A percentile compares a stretch with the other conserved stretches of the same genome.
Conservation (phyloP, 2,329 filamentous ascomycete genomes). For the Cadophora sp. region DNA sequence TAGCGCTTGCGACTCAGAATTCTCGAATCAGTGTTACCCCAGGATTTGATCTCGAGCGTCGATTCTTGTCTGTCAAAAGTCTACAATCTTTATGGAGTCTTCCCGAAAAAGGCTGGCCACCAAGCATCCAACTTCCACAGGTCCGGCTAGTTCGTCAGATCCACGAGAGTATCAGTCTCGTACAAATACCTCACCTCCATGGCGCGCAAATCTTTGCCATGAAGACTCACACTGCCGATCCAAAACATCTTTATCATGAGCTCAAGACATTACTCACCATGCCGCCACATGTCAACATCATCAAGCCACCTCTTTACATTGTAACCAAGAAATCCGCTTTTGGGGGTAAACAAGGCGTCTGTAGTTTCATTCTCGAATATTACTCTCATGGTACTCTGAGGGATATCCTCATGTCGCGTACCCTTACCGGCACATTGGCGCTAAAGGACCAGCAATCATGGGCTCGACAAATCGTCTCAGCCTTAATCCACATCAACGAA, state of each 20-base stretch:
- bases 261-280: conserved; percentile 61
- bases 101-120: conserved; percentile 34
- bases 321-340: conserved; percentile 63
- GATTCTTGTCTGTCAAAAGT: conserved; percentile 53
- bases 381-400: conserved; percentile 62
- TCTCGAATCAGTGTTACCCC: conserved; percentile 55
- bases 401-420: conserved; percentile 51
- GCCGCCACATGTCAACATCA: conserved; percentile 59
- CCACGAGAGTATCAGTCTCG: conserved; percentile 65
- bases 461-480: conserved; percentile 16
- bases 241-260: conserved; percentile 68
- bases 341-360: conserved; percentile 60
- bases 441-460: conserved; percentile 6
- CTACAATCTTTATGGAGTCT: conserved; percentile 53
- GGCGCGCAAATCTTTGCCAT: conserved; percentile 56
- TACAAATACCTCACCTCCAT: conserved; percentile 38
- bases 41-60: conserved; percentile 60
- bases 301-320: conserved; percentile 58
- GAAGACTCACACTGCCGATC: conserved; percentile 63
- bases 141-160: conserved; percentile 60
- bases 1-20: conserved; percentile 55
- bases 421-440: conserved; percentile 44
- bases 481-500: conserved; percentile 19
- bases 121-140: conserved; percentile 54
- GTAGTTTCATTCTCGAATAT: conserved; percentile 63